Conservation (phyloP, 2,329 filamentous ascomycete genomes). For the Aureobasidium uvarum region DNA sequence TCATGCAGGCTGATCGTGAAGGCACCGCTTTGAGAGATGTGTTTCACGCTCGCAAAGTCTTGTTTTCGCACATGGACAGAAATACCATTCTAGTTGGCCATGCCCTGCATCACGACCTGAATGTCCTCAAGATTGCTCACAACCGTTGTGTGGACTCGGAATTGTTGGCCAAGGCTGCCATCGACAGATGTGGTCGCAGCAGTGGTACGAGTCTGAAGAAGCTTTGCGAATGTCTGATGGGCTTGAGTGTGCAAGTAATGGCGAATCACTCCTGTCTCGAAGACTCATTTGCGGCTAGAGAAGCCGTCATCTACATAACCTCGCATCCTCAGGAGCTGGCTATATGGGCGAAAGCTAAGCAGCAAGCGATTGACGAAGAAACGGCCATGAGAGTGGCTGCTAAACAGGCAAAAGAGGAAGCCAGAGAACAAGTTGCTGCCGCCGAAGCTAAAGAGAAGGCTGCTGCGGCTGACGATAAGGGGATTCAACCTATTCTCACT, state of each 20-base stretch:
- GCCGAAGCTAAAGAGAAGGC: not conserved
- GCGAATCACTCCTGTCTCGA: conserved; percentile 2
- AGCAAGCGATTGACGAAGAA: not conserved
- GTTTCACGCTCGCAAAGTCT: not conserved
- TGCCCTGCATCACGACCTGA: conserved; percentile 18
- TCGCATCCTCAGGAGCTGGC: not conserved
- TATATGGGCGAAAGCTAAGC: conserved; percentile 1
- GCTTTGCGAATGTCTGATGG: not conserved
- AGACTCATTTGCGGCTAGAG: conserved; percentile 11
- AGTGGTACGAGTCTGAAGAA: not conserved
- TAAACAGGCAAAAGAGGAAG: conserved; percentile 1
- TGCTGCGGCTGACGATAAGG: not conserved
- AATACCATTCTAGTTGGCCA: conserved; percentile 17
- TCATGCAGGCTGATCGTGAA: not conserved
- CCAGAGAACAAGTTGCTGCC: not conserved
- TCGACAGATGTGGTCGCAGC: not conserved
- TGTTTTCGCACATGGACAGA: conserved; percentile 7
- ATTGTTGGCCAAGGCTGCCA: not conserved
- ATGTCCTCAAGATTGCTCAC: conserved; percentile 12
- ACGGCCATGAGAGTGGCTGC: not conserved
- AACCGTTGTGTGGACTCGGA: conserved; percentile 14
- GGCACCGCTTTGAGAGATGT: not conserved
- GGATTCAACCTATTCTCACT: not conserved
- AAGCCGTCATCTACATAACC: conserved; percentile 17
- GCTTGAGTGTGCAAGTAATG: not conserved